These are phyloP conservation scores for Pugionium dolabratum DNA, from an alignment of 345 rosid genomes.

Conservation along the genomic window DNA sequence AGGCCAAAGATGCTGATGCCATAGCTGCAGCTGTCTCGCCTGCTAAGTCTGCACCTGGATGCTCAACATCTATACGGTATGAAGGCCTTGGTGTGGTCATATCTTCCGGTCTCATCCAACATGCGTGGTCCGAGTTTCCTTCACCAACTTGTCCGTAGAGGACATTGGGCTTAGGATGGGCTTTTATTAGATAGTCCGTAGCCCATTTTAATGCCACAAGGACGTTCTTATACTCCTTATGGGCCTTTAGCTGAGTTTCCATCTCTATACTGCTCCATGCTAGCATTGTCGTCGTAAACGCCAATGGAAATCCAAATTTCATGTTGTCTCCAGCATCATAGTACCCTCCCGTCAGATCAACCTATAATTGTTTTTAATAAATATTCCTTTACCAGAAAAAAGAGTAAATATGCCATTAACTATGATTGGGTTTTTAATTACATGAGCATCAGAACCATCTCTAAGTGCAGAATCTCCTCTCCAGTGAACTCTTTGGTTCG, in stretches of 20 bases:
- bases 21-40: conserved; percentile 69
- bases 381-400: neutral
- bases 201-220: conserved; percentile 63
- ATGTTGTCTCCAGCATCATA: conserved; percentile 77
- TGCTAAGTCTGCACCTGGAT: conserved; percentile 74
- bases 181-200: conserved; percentile 69
- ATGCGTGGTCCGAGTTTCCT: conserved; percentile 55
- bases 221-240: conserved; percentile 46
- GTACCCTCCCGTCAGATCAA: conserved; percentile 72
- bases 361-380: conserved; percentile 25
- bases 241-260: conserved; percentile 36
- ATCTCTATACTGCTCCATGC: conserved; percentile 73
- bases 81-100: conserved; percentile 64
- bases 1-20: conserved; percentile 70
- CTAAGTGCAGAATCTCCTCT: conserved; percentile 63
- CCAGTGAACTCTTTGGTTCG: conserved; percentile 61
- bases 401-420: neutral
- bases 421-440: conserved; percentile 8
- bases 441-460: conserved; percentile 54
- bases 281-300: conserved; percentile 67
- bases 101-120: conserved; percentile 79
- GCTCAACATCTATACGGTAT: conserved; percentile 43
- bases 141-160: conserved; percentile 67
- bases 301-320: conserved; percentile 77
- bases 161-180: conserved; percentile 52